Evolutionary conservation across 208 protist genomes (phyloP), one percentile per base, ranked within the genome.

Genomic region (Histomonas meleagridis): DNA sequence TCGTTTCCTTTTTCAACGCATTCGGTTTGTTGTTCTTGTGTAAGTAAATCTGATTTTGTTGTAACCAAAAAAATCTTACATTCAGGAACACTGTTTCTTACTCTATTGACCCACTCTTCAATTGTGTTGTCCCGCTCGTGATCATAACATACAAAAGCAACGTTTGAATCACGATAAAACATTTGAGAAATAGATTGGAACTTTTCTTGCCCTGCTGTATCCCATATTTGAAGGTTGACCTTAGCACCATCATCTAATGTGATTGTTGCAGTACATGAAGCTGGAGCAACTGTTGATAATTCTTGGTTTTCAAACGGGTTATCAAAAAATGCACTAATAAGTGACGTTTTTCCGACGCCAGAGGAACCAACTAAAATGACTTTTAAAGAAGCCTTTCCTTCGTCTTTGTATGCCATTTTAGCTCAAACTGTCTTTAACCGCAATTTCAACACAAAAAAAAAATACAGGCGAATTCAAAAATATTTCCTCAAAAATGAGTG

Each of bases 111-210:
- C 76, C 76, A 86, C 14, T 86, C 18, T 55, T 86, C 76, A 38
- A 86, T 46, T 38, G 40, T 38, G 4, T 86, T 46, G 7, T 86
- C 43, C 14, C 46, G 43, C 4, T 86, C 76, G 23, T 86, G 51
- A 5, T 86, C 76, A n/a, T 51, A 86, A n/a, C 76, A 86, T 16
- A 86, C 76, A 48, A 86, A 86, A 10, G 76, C 76, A 55, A 86
- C 76, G 18, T 86, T 40, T 23, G 76, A 86, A n/a, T 86, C 76
- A 32, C 76, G 43, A 48, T 86, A 86, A 86, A 86, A 86, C 76
- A 86, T 86, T 55, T 86, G 76, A 9, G 76, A 86, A 86, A 86
- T 86, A 21, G 76, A n/a, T 28, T 86, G 76, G 46, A 86, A 86
- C 16, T 46, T 32, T 55, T 86, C 76, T 35, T 86, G 76, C 16